These are phyloP conservation scores for Acanthochlamys bracteata DNA, from an alignment of 106 monocot species.

Conservation along the genomic window DNA sequence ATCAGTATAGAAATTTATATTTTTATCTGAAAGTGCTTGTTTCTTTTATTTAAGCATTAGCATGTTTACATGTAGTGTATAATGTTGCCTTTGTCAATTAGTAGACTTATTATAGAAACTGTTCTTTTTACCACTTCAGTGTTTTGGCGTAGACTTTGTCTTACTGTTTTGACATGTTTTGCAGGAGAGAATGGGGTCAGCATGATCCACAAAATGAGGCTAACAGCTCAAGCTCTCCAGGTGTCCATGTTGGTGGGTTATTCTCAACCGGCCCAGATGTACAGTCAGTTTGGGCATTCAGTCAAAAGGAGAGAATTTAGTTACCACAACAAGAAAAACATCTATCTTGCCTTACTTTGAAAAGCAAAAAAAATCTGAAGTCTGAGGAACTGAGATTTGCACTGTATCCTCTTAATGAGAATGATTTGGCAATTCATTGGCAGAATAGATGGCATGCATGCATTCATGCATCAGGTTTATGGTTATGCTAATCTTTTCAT, in stretches of 20 bases:
- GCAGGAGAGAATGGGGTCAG: constrained; percentile 19
- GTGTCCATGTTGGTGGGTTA: constrained; percentile 17
- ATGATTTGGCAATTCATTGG: constrained; percentile 12
- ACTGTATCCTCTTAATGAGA: constrained; percentile 17
- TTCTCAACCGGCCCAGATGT: constrained; percentile 33
- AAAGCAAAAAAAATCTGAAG: neutral
- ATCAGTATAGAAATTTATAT: too few relatives aligned
- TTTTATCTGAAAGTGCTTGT: too few relatives aligned
- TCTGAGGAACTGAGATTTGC: constrained; percentile 9
- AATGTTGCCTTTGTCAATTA: too few relatives aligned
- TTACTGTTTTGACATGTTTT: neutral
- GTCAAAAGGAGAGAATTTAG: constrained; percentile 25
- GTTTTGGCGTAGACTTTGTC: too few relatives aligned
- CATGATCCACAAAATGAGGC: constrained; percentile 15
- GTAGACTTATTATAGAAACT: too few relatives aligned
- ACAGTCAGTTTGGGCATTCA: constrained; percentile 41
- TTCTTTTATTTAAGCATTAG: too few relatives aligned
- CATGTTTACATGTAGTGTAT: too few relatives aligned
- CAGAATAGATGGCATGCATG: constrained; percentile 14
- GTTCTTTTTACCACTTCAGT: too few relatives aligned
- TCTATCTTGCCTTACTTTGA: constrained; percentile 8
- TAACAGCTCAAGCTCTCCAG: constrained; percentile 4
- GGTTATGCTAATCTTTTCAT: neutral
- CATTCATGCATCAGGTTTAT: constrained; percentile 1
- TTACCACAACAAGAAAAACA: constrained; percentile 8